These are phyloP conservation scores for Penicillium sp. DNA, from an alignment of 2,329 filamentous ascomycete species.

Conservation along the genomic window DNA sequence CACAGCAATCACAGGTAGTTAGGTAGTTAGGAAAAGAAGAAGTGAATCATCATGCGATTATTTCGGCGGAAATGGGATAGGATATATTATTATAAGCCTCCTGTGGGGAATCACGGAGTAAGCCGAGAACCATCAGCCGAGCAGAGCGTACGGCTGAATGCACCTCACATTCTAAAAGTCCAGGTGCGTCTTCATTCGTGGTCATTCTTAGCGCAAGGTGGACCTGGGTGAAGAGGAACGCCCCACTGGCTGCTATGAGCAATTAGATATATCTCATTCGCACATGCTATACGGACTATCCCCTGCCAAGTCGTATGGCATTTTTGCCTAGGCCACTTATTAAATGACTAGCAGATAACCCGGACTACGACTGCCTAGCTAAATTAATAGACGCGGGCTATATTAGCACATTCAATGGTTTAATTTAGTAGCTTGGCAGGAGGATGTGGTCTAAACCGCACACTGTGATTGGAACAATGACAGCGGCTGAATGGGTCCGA, in stretches of 20 bases:
- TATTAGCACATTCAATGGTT: neutral
- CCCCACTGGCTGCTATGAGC: slow-evolving; percentile 13
- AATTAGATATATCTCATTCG: slow-evolving; percentile 16
- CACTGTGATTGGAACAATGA: slow-evolving; percentile 8
- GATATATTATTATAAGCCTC: slow-evolving; percentile 16
- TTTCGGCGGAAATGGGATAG: slow-evolving; percentile 14
- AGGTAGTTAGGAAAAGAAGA: slow-evolving; percentile 1
- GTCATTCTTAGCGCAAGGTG: slow-evolving; percentile 8
- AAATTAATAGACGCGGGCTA: neutral
- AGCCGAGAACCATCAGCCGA: slow-evolving; percentile 13
- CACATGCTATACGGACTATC: slow-evolving; percentile 4
- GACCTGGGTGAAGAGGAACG: slow-evolving; percentile 9
- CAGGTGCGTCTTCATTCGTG: neutral
- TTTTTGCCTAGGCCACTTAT: neutral
- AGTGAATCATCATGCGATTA: slow-evolving; percentile 9
- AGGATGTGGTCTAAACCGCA: neutral
- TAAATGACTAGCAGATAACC: neutral
- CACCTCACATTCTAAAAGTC: neutral
- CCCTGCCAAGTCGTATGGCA: slow-evolving; percentile 6
- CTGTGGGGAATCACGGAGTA: slow-evolving; percentile 16
- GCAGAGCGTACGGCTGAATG: slow-evolving; percentile 12
- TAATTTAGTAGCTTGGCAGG: neutral
- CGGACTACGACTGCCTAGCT: neutral
- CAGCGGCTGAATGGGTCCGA: neutral
- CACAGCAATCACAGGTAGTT: neutral